Base-by-base conservation (phyloP, 805 yeast genomes). In the Candida dajiaensis region DNA sequence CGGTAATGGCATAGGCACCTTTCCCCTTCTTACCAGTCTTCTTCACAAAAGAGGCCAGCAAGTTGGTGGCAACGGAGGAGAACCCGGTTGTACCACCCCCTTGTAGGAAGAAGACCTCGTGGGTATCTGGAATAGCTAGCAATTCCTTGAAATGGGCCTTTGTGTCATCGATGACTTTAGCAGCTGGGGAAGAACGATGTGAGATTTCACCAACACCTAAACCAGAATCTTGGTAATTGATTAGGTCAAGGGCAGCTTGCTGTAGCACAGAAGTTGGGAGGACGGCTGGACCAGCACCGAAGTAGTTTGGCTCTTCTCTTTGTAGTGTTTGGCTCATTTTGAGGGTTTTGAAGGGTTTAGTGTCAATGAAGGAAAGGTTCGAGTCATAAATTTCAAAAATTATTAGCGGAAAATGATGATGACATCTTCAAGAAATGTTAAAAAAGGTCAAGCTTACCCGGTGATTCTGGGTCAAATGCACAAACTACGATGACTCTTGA, bases 221-320 rank as follows among this genome's bases (percentile, higher is more conserved):
- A 23, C 90, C 95, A 29, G 73, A 69, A 38, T 71, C 73, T 45
- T 85, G 71, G 67, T 78, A 94, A 59, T 81, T 78, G 50, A 94
- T 63, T 52, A 94, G 72, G 63, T 94, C 98, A 28, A 65, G 63
- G 2, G 97, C 95, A 6, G 97, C 96, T 68, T 87, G 83, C 67
- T 88, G 83, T 45, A 94, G 75, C 2, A 92, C 98, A 4, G 67
- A 61, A 3, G 92, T 81, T 29, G 98, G 97, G 39, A 94, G 73
- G 44, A 83, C 76, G 1, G 99, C 99, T 42, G 99, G 99, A 13
- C 99, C 99, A n/a, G 99, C 98, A 47, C 98, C 99, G 60, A 89
- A 94, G 64, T 94, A 87, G 60, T 78, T 71, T 46, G 89, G 89
- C 59, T 81, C 82, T 64, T 74, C 81, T 71, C 92, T 79, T 41